Conservation (phyloP, 805 yeast species). For the Saccharomycopsis sp. region DNA sequence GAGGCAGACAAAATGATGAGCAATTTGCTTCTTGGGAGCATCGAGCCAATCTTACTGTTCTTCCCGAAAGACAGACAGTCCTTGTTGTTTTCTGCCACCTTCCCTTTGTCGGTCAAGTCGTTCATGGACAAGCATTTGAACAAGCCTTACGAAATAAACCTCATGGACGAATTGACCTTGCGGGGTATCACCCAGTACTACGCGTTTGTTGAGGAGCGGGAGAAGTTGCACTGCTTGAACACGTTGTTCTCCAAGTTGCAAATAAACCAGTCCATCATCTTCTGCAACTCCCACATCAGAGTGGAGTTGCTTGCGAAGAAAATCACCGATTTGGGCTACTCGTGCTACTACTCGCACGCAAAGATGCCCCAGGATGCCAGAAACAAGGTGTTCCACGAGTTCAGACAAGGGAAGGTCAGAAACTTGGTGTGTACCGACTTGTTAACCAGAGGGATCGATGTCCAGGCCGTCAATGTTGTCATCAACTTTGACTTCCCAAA, state of each 20-base stretch:
- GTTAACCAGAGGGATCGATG: constrained; percentile 96
- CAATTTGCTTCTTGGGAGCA: constrained; percentile 79
- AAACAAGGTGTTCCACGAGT: constrained; percentile 97
- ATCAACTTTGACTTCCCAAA: constrained; percentile 98
- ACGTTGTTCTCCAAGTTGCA: constrained; percentile 90
- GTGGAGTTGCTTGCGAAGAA: constrained; percentile 94
- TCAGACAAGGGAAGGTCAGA: constrained; percentile 96
- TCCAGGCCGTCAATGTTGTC: constrained; percentile 97
- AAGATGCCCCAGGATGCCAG: constrained; percentile 96
- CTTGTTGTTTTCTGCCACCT: constrained; percentile 87
- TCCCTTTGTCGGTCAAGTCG: constrained; percentile 87
- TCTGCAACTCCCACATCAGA: constrained; percentile 94
- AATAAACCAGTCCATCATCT: constrained; percentile 93
- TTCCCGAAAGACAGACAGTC: constrained; percentile 81
- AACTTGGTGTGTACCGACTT: constrained; percentile 95
- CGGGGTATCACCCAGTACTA: constrained; percentile 96
- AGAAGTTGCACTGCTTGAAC: constrained; percentile 92
- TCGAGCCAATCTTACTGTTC: constrained; percentile 77
- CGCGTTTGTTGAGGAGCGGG: constrained; percentile 96
- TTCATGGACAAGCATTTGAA: constrained; percentile 87
- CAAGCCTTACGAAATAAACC: constrained; percentile 90
- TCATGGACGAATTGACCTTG: constrained; percentile 95
- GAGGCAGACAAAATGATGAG: constrained; percentile 97
- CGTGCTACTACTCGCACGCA: constrained; percentile 96
- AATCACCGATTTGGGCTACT: constrained; percentile 92